Evolutionary conservation across 768 basidiomycete species (phyloP).

Genomic region (Rhizopogon vulgaris): DNA sequence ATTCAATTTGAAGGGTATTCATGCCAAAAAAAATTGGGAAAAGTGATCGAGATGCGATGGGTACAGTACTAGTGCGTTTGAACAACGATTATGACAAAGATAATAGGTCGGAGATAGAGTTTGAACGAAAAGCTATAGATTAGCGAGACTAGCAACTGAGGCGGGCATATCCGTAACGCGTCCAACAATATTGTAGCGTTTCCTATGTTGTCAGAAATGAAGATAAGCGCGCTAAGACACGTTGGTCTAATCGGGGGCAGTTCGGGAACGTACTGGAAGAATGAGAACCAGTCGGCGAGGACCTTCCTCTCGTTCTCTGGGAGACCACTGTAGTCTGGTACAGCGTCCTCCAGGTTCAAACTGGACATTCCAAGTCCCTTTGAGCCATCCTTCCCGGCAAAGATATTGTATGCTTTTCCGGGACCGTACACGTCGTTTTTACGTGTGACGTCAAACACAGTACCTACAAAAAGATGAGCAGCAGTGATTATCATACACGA

Average conservation of each 20-base stretch:
- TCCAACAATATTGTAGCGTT: conserved; percentile 87
- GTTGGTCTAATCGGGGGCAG: neutral
- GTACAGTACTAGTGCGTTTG: neutral
- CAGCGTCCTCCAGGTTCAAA: conserved; percentile 77
- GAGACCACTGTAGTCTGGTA: conserved; percentile 78
- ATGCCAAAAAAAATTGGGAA: neutral
- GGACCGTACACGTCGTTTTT: conserved; percentile 88
- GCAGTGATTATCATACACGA: conserved; percentile 1
- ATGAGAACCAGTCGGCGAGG: conserved; percentile 83
- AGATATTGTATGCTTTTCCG: conserved; percentile 73
- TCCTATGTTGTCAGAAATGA: conserved; percentile 32
- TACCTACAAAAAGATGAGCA: conserved; percentile 41
- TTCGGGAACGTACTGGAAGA: conserved; percentile 65
- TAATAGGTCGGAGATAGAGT: neutral
- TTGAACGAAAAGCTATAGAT: neutral
- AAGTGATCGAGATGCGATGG: neutral
- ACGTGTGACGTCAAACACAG: conserved; percentile 82
- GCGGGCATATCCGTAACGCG: conserved; percentile 53
- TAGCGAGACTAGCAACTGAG: conserved; percentile 19
- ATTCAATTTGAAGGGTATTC: neutral
- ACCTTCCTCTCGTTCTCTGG: conserved; percentile 69
- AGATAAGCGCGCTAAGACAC: neutral
- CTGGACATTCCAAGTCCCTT: conserved; percentile 87
- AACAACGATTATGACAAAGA: neutral
- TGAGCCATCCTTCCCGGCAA: conserved; percentile 93